Percentiles rank a stretch among this genome's conserved stretches.
phyloP scores from a whole-genome alignment of 148 eudicot genomes.

The Beta vulgaris region DNA sequence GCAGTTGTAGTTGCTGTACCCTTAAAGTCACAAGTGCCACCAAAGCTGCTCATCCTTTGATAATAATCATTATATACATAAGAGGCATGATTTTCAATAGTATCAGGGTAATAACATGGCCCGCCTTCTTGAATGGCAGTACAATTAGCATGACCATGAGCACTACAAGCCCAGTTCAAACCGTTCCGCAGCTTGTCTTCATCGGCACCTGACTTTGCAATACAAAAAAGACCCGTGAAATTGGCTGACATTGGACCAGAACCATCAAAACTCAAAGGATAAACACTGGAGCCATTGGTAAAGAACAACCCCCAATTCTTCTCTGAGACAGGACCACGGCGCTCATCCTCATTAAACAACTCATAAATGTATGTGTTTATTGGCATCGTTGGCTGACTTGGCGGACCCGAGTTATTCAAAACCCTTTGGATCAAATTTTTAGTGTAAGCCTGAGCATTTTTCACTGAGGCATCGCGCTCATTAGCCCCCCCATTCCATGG shows the following conservation, averaged over 20 bases:
- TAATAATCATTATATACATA: conserved; percentile 93
- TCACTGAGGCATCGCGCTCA: conserved; percentile 70
- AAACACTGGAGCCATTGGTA: conserved; percentile 70
- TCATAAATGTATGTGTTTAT: conserved; percentile 83
- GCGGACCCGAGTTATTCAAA: conserved; percentile 79
- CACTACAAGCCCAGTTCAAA: conserved; percentile 94
- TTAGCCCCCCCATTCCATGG: conserved; percentile 73
- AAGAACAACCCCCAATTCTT: conserved; percentile 73
- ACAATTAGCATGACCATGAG: conserved; percentile 81
- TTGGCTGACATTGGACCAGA: conserved; percentile 40
- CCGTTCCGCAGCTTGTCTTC: conserved; percentile 55
- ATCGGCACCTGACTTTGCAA: conserved; percentile 64
- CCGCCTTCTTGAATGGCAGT: conserved; percentile 75
- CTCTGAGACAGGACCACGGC: conserved; percentile 73
- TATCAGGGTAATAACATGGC: conserved; percentile 79
- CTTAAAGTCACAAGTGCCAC: conserved; percentile 92
- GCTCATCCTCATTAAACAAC: conserved; percentile 78
- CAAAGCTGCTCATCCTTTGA: conserved; percentile 68
- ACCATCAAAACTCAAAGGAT: conserved; percentile 49
- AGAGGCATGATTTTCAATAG: conserved; percentile 83
- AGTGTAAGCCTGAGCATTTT: conserved; percentile 68
- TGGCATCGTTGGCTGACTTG: conserved; percentile 70
- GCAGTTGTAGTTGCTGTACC: conserved; percentile 69
- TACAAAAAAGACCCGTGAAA: conserved; percentile 59
- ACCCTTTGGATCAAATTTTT: conserved; percentile 76